These are phyloP conservation scores for Annona cherimola DNA, from an alignment of 164 flowering plant species.

Conservation along the genomic window DNA sequence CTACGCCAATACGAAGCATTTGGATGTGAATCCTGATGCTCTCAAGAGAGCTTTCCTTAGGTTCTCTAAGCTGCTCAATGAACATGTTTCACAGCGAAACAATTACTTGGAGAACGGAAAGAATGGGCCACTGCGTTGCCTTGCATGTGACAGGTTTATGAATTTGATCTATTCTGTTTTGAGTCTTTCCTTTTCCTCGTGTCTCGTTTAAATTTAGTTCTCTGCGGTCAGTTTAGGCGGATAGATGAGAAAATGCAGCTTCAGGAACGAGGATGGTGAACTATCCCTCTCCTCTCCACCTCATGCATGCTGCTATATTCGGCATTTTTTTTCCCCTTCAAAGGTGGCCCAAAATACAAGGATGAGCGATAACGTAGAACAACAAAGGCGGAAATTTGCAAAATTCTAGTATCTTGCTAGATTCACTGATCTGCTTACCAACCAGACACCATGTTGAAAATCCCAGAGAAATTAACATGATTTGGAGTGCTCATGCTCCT, in stretches of 20 bases:
- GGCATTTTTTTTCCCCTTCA: background rate
- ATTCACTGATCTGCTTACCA: too few relatives aligned
- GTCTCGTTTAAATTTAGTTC: background rate
- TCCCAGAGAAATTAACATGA: background rate
- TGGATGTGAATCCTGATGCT: constrained; percentile 47
- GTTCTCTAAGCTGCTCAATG: constrained; percentile 54
- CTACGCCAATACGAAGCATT: constrained; percentile 20
- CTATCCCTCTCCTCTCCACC: background rate
- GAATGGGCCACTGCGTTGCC: constrained; percentile 59
- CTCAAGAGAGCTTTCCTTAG: constrained; percentile 62
- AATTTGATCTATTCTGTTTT: background rate
- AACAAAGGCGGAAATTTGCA: background rate
- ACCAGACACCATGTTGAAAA: too few relatives aligned
- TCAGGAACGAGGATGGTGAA: background rate
- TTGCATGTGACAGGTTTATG: constrained; percentile 81
- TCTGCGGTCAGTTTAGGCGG: background rate
- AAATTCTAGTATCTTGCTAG: background rate
- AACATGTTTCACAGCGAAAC: constrained; percentile 44
- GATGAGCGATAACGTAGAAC: background rate
- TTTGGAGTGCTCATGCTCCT: background rate
- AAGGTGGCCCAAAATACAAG: background rate
- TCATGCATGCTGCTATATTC: background rate
- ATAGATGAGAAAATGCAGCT: background rate
- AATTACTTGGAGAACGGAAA: constrained; percentile 77
- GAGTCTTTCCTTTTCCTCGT: background rate